Conservation (phyloP, 805 yeast species). For the Cyberlindnera euphorbiae region DNA sequence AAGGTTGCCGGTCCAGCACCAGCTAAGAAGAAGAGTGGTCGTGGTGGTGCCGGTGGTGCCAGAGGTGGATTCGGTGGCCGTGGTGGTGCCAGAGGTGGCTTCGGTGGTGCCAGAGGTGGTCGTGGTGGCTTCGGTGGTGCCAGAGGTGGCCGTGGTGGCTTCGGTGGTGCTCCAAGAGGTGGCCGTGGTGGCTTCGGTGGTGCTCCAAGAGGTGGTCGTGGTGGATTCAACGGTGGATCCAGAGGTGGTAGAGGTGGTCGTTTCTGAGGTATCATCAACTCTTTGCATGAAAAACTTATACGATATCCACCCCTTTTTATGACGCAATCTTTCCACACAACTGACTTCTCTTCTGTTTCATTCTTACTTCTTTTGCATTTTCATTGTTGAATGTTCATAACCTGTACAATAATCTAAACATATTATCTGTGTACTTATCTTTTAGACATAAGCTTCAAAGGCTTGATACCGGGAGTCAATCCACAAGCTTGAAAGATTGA, state of each 20-base stretch:
- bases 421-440: not conserved
- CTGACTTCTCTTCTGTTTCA: too few species aligned
- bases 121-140: slow-evolving; percentile 36
- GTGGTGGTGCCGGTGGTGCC: slow-evolving; percentile 48
- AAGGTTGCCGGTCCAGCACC: slow-evolving; percentile 81
- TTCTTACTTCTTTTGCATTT: slow-evolving; percentile 7
- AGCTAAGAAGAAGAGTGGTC: slow-evolving; percentile 60
- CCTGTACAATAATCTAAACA: slow-evolving; percentile 14
- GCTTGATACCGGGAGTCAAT: slow-evolving; percentile 23
- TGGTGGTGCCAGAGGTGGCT: slow-evolving; percentile 29
- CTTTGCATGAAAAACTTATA: too few species aligned
- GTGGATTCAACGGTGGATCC: slow-evolving; percentile 24
- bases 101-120: slow-evolving; percentile 33
- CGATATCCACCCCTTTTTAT: too few species aligned
- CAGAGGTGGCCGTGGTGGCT: slow-evolving; percentile 33
- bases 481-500: slow-evolving; percentile 54
- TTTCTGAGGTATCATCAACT: too few species aligned
- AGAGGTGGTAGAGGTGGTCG: slow-evolving; percentile 23
- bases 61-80: slow-evolving; percentile 39
- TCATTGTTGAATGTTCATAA: slow-evolving; percentile 2
- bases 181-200: slow-evolving; percentile 31
- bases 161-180: slow-evolving; percentile 22
- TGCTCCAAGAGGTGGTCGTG: slow-evolving; percentile 21
- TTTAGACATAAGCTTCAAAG: slow-evolving; percentile 13
- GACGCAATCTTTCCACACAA: not conserved